phyloP scores from a whole-genome alignment of 2,329 filamentous ascomycete genomes.

The Berkeleyomyces rouxiae region DNA sequence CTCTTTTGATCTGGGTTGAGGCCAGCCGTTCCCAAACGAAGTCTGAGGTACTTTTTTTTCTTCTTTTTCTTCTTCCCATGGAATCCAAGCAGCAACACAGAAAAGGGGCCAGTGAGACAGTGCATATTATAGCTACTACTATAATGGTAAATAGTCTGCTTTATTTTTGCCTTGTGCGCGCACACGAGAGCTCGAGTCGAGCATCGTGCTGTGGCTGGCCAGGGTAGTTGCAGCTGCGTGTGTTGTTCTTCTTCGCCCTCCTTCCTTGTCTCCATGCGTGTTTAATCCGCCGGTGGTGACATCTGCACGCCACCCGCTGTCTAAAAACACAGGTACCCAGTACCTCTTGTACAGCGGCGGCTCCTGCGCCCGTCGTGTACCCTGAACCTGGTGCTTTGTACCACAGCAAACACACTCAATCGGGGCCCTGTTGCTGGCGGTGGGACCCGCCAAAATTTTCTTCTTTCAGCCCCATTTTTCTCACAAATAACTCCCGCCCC shows the following conservation, averaged over 20 bases:
- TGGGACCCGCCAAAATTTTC: not conserved
- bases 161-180: not conserved
- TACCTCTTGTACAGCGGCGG: not conserved
- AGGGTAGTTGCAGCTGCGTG: not conserved
- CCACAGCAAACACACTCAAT: not conserved
- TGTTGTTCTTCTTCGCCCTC: not conserved
- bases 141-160: not conserved
- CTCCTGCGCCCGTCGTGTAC: not conserved
- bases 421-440: not conserved
- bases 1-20: not conserved
- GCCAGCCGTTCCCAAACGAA: not conserved
- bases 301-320: not conserved
- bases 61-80: not conserved
- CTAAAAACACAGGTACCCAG: not conserved
- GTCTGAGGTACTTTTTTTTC: not conserved
- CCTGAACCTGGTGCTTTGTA: not conserved
- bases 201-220: not conserved
- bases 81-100: not conserved
- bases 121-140: not conserved
- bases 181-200: not conserved
- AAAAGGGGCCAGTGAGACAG: not conserved
- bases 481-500: not conserved
- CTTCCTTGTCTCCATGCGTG: not conserved
- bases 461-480: not conserved
- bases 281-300: not conserved